Conservation (phyloP, 352 stramenopile species). For the Pythium sukuiense region DNA sequence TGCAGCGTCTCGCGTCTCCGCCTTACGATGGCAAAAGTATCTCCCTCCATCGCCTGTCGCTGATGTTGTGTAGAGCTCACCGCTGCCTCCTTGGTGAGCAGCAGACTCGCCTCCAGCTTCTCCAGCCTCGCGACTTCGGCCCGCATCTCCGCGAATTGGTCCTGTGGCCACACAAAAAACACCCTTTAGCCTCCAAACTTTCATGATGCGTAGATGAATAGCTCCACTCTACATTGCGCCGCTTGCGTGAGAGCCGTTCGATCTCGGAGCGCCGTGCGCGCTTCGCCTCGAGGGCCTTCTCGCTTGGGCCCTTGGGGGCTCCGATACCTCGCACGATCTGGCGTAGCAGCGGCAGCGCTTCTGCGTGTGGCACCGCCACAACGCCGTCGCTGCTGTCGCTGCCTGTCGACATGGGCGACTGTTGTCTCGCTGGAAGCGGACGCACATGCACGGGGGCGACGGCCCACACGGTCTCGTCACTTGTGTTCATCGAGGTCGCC, state of each 20-base stretch:
- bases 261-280: constrained; percentile 29
- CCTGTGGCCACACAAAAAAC: constrained; percentile 1
- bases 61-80: background rate
- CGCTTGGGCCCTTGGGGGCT: constrained; percentile 10
- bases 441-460: background rate
- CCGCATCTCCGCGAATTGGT: constrained; percentile 16
- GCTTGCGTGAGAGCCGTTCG: constrained; percentile 23
- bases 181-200: too few relatives aligned
- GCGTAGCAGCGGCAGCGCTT: background rate
- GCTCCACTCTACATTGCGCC: constrained; percentile 13
- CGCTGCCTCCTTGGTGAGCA: background rate
- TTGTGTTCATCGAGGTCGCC: background rate
- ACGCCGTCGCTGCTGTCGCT: background rate
- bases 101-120: constrained; percentile 1
- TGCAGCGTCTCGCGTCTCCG: background rate
- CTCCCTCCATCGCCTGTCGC: background rate
- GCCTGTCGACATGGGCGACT: background rate
- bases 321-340: constrained; percentile 28
- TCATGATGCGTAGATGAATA: too few relatives aligned
- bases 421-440: background rate
- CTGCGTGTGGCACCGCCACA: background rate
- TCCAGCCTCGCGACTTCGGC: constrained; percentile 20
- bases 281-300: constrained; percentile 18
- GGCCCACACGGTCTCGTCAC: background rate
- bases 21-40: background rate